Evolutionary conservation across 2,329 filamentous ascomycete genomes (phyloP).

Genomic region (Colletotrichum sp.): DNA sequence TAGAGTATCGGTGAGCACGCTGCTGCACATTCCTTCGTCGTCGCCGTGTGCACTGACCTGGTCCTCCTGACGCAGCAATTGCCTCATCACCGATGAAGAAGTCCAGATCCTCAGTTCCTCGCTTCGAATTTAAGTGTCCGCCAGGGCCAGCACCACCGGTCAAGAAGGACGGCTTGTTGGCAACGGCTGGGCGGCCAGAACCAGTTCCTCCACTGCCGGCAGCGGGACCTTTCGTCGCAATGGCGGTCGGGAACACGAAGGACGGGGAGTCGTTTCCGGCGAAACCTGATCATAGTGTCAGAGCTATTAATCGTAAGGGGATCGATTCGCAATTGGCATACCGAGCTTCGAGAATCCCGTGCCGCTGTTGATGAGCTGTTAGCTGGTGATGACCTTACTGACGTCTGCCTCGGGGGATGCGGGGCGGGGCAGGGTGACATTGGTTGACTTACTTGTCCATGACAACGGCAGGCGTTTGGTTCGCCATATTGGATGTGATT

Average conservation of each 20-base stretch:
- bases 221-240: constrained; percentile 86
- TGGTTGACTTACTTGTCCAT: constrained; percentile 95
- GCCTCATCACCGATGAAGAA: constrained; percentile 99
- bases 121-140: constrained; percentile 86
- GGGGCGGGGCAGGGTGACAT: constrained; percentile 30
- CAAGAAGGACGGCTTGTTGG: constrained; percentile 93
- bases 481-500: constrained; percentile 71
- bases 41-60: constrained; percentile 59
- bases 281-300: constrained; percentile 69
- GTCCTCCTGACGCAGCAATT: constrained; percentile 80
- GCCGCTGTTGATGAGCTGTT: constrained; percentile 69
- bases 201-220: constrained; percentile 77
- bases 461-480: constrained; percentile 99
- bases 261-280: constrained; percentile 99
- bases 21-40: neutral
- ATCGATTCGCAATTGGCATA: constrained; percentile 47
- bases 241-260: constrained; percentile 98
- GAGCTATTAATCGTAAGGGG: constrained; percentile 28
- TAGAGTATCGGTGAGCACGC: constrained; percentile 38
- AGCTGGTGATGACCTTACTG: constrained; percentile 21
- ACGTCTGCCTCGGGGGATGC: constrained; percentile 28
- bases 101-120: constrained; percentile 96
- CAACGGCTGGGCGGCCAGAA: constrained; percentile 87
- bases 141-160: constrained; percentile 85
- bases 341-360: constrained; percentile 99